phyloP scores from a whole-genome alignment of 495 filamentous ascomycete species.

The Wilcoxina mikolae region DNA sequence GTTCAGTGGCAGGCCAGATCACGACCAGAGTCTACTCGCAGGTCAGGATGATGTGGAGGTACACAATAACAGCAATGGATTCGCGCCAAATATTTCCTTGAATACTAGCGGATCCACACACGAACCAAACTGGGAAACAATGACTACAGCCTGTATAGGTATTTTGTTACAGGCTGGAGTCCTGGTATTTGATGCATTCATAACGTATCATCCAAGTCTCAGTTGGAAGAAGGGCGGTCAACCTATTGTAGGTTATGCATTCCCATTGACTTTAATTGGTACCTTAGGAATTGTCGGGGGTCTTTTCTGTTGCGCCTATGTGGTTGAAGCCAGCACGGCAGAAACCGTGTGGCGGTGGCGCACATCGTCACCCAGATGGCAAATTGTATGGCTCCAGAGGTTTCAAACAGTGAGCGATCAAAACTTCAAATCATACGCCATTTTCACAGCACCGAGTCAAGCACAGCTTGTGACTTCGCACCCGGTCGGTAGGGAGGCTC shows the following conservation, averaged over 20 bases:
- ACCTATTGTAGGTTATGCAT: slow-evolving; percentile 6
- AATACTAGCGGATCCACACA: not conserved
- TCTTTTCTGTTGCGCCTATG: slow-evolving; percentile 9
- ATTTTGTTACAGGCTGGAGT: slow-evolving; percentile 9
- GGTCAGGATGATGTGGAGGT: not conserved
- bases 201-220: slow-evolving; percentile 12
- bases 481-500: not conserved
- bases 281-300: slow-evolving; percentile 6
- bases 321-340: slow-evolving; percentile 8
- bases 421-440: slow-evolving; percentile 8
- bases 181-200: slow-evolving; percentile 6
- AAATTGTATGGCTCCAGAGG: slow-evolving; percentile 14
- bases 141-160: slow-evolving; percentile 2
- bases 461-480: not conserved
- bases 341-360: slow-evolving; percentile 6
- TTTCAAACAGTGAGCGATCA: slow-evolving; percentile 10
- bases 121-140: not conserved
- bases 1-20: too few relatives aligned
- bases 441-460: slow-evolving; percentile 5
- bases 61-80: too few relatives aligned
- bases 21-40: not conserved
- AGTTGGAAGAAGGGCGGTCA: not conserved
- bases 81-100: slow-evolving; percentile 10
- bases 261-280: slow-evolving; percentile 9
- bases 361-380: too few relatives aligned